Conservation (phyloP, 2,329 filamentous ascomycete species). For the Aspergillus pseudoglaucus region DNA sequence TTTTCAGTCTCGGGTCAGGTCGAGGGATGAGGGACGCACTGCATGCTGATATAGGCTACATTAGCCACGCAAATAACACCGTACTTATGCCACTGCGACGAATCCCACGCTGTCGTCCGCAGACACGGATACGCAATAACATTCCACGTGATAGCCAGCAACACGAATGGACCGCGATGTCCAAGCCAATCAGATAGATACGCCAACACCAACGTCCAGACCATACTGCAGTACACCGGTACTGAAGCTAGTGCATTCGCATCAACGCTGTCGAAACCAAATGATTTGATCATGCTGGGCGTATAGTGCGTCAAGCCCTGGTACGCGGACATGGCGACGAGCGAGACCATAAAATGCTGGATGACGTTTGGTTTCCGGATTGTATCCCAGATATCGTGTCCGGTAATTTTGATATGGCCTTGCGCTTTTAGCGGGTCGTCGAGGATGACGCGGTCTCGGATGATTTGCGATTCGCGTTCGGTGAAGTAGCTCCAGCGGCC, state of each 20-base stretch:
- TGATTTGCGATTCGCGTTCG: slow-evolving; percentile 38
- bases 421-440: slow-evolving; percentile 39
- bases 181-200: slow-evolving; percentile 22
- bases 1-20: no score
- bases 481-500: slow-evolving; percentile 39
- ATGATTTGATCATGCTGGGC: slow-evolving; percentile 48
- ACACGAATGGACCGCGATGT: slow-evolving; percentile 29
- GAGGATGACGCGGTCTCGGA: slow-evolving; percentile 35
- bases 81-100: slow-evolving; percentile 24
- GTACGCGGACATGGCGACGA: slow-evolving; percentile 42
- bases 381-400: slow-evolving; percentile 29
- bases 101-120: slow-evolving; percentile 17
- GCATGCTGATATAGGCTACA: slow-evolving; percentile 29
- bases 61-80: slow-evolving; percentile 23
- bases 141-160: slow-evolving; percentile 32
- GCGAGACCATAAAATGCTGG: slow-evolving; percentile 47
- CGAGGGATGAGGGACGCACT: slow-evolving; percentile 18
- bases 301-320: slow-evolving; percentile 48
- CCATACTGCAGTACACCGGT: slow-evolving; percentile 31
- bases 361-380: slow-evolving; percentile 47
- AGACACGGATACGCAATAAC: slow-evolving; percentile 34
- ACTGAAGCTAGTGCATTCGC: slow-evolving; percentile 52
- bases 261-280: slow-evolving; percentile 45
- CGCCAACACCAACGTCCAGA: slow-evolving; percentile 21
- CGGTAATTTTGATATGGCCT: slow-evolving; percentile 32